phyloP scores from a whole-genome alignment of 139 green algal species.

The Chlorella sp. region DNA sequence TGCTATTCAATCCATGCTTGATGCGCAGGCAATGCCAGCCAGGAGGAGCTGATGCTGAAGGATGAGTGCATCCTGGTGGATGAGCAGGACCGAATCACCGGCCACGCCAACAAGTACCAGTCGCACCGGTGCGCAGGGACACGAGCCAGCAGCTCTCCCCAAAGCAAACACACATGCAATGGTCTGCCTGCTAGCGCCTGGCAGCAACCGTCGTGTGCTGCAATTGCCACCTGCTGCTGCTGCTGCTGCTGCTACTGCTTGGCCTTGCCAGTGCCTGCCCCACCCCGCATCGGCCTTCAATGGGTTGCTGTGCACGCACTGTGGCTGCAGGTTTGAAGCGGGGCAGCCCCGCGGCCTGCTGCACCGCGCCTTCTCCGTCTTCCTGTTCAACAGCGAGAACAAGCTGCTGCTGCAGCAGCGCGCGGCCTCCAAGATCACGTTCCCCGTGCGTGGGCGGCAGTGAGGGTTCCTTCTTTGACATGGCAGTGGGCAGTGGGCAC shows the following conservation, averaged over 20 bases:
- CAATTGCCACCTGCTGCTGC: too few species aligned
- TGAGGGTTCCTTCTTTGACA: too few species aligned
- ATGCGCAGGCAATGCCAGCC: conserved; percentile 41
- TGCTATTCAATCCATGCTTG: background rate
- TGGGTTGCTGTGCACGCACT: background rate
- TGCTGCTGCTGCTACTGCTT: too few species aligned
- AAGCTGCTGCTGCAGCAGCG: conserved; percentile 94
- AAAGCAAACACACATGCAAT: too few species aligned
- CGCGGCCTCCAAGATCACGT: conserved; percentile 93
- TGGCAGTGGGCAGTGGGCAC: too few species aligned
- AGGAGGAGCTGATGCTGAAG: conserved; percentile 89
- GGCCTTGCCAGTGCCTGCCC: too few species aligned
- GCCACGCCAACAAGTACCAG: conserved; percentile 84
- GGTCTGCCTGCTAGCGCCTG: too few species aligned
- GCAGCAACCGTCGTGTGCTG: too few species aligned
- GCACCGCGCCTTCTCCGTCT: conserved; percentile 97
- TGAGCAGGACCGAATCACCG: conserved; percentile 79
- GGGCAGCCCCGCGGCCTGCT: conserved; percentile 73
- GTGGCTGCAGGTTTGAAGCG: conserved; percentile 40
- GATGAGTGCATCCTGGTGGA: conserved; percentile 96
- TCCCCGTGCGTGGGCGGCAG: conserved; percentile 64
- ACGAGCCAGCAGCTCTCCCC: too few species aligned
- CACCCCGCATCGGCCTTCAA: too few species aligned
- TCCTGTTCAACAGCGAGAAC: conserved; percentile 92
- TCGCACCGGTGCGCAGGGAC: conserved; percentile 70